phyloP scores from a whole-genome alignment of 305 asterid species.

The Plantago coronopus region DNA sequence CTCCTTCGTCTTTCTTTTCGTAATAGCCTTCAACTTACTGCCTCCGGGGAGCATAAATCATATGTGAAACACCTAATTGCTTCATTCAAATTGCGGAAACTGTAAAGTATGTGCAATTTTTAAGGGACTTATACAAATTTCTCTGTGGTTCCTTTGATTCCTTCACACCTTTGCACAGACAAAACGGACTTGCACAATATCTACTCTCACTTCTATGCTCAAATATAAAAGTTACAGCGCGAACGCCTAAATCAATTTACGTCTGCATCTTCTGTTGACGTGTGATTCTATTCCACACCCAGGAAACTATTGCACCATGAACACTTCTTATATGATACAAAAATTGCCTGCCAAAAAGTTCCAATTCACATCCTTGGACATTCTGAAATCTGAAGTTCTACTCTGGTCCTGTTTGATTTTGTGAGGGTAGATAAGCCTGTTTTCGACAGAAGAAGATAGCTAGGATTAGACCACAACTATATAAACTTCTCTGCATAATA shows the following conservation, averaged over 20 bases:
- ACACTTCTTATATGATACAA: constrained; percentile 10
- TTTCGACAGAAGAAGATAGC: constrained; percentile 17
- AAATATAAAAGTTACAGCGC: not conserved
- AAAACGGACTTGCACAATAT: not conserved
- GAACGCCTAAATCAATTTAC: not conserved
- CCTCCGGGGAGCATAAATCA: not conserved
- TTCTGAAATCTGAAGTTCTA: constrained; percentile 36
- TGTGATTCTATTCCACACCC: constrained; percentile 7
- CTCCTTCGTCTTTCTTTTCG: not conserved
- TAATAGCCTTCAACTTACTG: not conserved
- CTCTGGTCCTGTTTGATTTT: constrained; percentile 38
- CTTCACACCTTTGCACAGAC: not conserved
- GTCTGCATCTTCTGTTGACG: constrained; percentile 13
- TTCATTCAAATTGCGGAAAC: not conserved
- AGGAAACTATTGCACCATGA: constrained; percentile 13
- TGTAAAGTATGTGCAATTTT: not conserved
- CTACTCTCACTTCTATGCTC: not conserved
- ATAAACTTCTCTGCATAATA: too few species aligned
- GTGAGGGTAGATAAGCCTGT: constrained; percentile 46
- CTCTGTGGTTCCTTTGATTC: not conserved
- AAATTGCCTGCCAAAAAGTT: constrained; percentile 24
- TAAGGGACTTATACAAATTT: not conserved
- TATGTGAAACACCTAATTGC: not conserved
- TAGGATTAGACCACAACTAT: too few species aligned
- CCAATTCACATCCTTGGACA: constrained; percentile 20